phyloP scores from a whole-genome alignment of 1,284 basidiomycete species.

The Trichosporon asahii region DNA sequence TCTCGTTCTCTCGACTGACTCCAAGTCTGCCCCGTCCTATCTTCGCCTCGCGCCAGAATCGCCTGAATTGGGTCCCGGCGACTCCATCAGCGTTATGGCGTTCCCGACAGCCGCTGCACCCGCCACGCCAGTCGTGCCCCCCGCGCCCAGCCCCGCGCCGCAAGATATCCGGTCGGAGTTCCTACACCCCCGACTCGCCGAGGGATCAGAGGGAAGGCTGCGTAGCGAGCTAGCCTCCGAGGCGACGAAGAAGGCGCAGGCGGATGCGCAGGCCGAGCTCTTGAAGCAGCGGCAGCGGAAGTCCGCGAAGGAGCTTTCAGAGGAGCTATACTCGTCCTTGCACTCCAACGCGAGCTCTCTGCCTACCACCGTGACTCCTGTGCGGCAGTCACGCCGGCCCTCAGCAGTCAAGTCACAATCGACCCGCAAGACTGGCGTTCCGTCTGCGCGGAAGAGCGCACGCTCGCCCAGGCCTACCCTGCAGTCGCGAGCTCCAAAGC shows the following conservation, averaged over 20 bases:
- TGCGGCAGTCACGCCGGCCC: neutral
- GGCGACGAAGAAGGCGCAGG: neutral
- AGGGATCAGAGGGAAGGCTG: neutral
- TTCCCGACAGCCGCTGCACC: neutral
- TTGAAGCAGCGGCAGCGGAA: neutral
- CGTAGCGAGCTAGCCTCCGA: neutral
- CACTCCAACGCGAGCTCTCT: neutral
- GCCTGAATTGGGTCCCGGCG: neutral
- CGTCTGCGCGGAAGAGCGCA: neutral
- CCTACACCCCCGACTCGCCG: neutral
- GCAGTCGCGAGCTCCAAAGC: neutral
- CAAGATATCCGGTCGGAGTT: neutral
- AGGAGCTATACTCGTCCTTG: neutral
- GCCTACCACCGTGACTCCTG: neutral
- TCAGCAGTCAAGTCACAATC: neutral
- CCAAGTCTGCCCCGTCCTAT: neutral
- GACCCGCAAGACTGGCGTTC: neutral
- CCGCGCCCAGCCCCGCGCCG: neutral
- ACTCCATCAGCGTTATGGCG: slow-evolving; percentile 9
- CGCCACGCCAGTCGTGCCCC: too few species aligned
- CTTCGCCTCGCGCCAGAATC: neutral
- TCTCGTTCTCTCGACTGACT: neutral
- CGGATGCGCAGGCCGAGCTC: neutral
- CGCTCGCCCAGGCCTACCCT: neutral
- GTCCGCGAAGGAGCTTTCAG: neutral